Evolutionary conservation across 1,139 yeast species (phyloP), one percentile per base, ranked within the genome.

Genomic region (Suhomyces guaymorum): DNA sequence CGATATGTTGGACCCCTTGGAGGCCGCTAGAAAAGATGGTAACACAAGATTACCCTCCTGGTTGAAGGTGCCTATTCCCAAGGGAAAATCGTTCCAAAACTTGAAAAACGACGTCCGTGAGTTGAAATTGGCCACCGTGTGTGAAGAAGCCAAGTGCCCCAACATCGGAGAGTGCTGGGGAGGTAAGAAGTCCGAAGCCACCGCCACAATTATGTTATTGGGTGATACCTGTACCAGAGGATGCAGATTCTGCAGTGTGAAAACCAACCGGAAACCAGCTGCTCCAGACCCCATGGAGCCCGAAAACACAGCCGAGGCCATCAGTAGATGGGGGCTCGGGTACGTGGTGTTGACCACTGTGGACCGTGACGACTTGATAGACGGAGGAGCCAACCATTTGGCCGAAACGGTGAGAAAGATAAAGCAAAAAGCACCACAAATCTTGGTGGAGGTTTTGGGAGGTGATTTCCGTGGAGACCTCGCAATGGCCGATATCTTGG

Each of bases 131-230:
- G 85, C 96, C 25, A 90, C 98, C 0, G 99, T 94, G 19, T 94
- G 99, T 64, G 97, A 92, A 59, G 98, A 92, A 55, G 98, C 98
- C 7, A 82, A 92, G 54, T 94, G 99, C 63, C 99, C 99, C 13
- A 94, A 94, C 58, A 94, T 94, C 42, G 97, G 97, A 33, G 99
- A 94, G 60, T 94, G 99, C 63, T 94, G 99, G 99, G 97, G 98
- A 36, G 98, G 98, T 21, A 80, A 83, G 53, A 89, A 89, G 60
- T 75, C 90, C 5, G 94, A 87, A 52, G 97, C 98, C n/a, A 94
- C 99, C 4, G 98, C 98, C 5, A 94, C 99, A 3, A 92, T 94
- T 52, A 94, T 94, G 99, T 71, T 94, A 45, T 74, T 94, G 74
- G 99, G 99, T 42, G 98, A 94, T 54, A 92, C 98, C 0, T 94